phyloP scores from a whole-genome alignment of 371 early-diverging fungal species.

The Gilbertella persicaria region DNA sequence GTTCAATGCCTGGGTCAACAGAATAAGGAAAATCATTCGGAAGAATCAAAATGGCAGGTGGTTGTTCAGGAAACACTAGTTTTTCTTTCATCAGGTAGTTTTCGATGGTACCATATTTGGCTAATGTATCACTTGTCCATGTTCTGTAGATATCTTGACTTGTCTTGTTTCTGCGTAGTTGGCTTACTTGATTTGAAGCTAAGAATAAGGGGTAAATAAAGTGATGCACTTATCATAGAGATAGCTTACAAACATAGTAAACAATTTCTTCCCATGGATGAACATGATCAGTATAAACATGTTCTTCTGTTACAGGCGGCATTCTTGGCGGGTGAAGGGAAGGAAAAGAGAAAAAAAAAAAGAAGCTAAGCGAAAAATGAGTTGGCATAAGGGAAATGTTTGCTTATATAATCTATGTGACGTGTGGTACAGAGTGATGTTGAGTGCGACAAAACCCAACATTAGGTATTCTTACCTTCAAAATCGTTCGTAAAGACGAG shows the following conservation, averaged over 20 bases:
- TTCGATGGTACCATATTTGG: slow-evolving; percentile 45
- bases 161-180: slow-evolving; percentile 30
- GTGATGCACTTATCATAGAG: not conserved
- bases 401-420: too few relatives aligned
- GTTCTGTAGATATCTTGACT: slow-evolving; percentile 35
- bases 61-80: slow-evolving; percentile 32
- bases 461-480: too few relatives aligned
- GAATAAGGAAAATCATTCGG: slow-evolving; percentile 70
- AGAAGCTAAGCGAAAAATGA: too few relatives aligned
- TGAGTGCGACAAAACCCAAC: too few relatives aligned
- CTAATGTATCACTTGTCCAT: slow-evolving; percentile 39
- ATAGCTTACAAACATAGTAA: slow-evolving; percentile 34
- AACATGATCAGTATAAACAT: slow-evolving; percentile 26
- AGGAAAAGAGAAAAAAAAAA: not conserved
- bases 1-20: slow-evolving; percentile 45
- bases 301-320: not conserved
- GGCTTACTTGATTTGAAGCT: slow-evolving; percentile 38
- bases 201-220: not conserved
- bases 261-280: slow-evolving; percentile 43
- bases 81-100: slow-evolving; percentile 46
- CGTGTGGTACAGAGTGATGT: too few relatives aligned
- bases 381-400: too few relatives aligned
- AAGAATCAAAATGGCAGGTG: slow-evolving; percentile 39
- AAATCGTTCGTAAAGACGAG: too few relatives aligned
- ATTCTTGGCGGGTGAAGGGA: not conserved